Evolutionary conservation across 371 early-diverging fungal genomes (phyloP), one percentile per base, ranked within the genome.

Genomic region (Rhizopus delemar): DNA sequence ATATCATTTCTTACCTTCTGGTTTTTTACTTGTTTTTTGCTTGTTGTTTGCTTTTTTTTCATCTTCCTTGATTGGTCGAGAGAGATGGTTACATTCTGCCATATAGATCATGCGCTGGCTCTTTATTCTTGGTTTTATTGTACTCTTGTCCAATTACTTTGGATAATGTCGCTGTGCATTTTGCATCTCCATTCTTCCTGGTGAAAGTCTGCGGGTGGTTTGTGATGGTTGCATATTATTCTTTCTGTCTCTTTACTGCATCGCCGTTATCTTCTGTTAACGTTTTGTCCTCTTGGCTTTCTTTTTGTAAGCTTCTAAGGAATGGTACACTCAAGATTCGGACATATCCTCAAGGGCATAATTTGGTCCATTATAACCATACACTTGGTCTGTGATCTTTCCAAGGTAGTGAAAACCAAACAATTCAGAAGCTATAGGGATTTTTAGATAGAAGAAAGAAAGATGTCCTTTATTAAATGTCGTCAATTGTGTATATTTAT

Each of bases 261-360:
- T 51, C 15, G 31, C 52, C 52, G 52, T 51, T 35, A 36, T 51
- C 34, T 51, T 9, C 52, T 51, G 52, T 51, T 51, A 32, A 51
- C 34, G 52, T 34, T 35, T 51, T 51, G 52, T 35, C 52, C 38
- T 51, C 34, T 35, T 35, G 16, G 52, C 6, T 51, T 51, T 51
- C n/a, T n/a, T n/a, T n/a, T 33, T 51, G 3, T 33, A 51, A 51
- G 32, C 52, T 51, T 22, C 52, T 51, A 36, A 35, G 55, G 45
- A 43, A n/a, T 55, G 46, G 55, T 55, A 55, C 55, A 55, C 43
- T 31, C 41, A 55, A 55, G 43, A 55, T 31, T 55, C 33, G 46
- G 46, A 55, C 33, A 45, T 55, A 45, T 31, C 43, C 31, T 55
- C 46, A 55, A 43, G 55, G 15, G 55, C 55, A 45, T 55, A 55